These are phyloP conservation scores for Neurospora pannonica DNA, from an alignment of 495 filamentous ascomycete genomes.

Conservation along the genomic window DNA sequence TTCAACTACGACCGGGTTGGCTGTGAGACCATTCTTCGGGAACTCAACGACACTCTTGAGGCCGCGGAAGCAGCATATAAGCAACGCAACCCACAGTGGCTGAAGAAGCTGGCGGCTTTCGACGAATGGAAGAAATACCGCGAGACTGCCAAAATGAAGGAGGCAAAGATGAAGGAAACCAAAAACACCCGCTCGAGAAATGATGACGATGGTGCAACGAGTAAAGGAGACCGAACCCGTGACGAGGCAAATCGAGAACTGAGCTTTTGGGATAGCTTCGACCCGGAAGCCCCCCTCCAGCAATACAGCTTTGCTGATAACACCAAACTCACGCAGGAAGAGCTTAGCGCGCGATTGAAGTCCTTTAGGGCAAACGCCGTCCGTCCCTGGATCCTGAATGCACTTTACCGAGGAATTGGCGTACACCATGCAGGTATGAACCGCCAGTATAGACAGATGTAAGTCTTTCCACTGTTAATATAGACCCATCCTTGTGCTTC, in stretches of 20 bases:
- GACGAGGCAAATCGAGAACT: conserved; percentile 31
- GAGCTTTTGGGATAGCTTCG: conserved; percentile 49
- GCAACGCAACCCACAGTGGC: conserved; percentile 46
- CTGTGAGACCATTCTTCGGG: conserved; percentile 48
- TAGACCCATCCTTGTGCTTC: neutral
- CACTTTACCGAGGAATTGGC: conserved; percentile 56
- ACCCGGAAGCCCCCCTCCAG: conserved; percentile 52
- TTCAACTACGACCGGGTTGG: conserved; percentile 63
- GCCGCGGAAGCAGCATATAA: conserved; percentile 49
- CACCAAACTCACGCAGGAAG: conserved; percentile 40
- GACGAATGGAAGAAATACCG: conserved; percentile 40
- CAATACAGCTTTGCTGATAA: conserved; percentile 57
- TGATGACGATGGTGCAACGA: neutral
- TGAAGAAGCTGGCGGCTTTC: conserved; percentile 40
- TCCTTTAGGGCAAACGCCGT: conserved; percentile 39
- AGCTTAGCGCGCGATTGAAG: conserved; percentile 40
- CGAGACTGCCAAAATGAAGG: conserved; percentile 25
- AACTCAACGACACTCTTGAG: conserved; percentile 40
- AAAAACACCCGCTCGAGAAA: conserved; percentile 24
- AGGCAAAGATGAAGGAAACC: conserved; percentile 23
- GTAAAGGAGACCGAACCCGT: conserved; percentile 28
- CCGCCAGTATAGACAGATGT: conserved; percentile 57
- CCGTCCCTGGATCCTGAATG: conserved; percentile 38
- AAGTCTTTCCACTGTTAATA: neutral
- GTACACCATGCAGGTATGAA: conserved; percentile 76